A percentile compares a stretch with the other conserved stretches of the same genome.
These are phyloP conservation scores for Pezicula carpinea DNA, from an alignment of 2,329 filamentous ascomycete genomes.

Conservation along the genomic window DNA sequence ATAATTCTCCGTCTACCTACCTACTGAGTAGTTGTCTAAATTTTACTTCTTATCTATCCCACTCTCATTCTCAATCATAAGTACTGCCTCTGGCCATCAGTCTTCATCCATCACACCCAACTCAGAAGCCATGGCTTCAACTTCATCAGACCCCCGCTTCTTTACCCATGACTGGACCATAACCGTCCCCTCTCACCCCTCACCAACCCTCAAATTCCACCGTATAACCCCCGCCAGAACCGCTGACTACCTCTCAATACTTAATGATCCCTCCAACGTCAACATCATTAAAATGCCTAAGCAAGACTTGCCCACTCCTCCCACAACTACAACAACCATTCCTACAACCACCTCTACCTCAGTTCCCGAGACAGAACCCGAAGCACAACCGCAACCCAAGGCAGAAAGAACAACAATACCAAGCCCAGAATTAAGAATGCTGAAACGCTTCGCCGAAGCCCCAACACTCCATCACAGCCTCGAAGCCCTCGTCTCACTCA, in stretches of 20 bases:
- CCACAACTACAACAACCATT: no score
- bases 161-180: slow-evolving; percentile 13
- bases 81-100: no score
- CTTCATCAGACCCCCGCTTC: slow-evolving; percentile 4
- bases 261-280: neutral
- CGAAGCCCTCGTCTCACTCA: slow-evolving; percentile 2
- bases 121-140: slow-evolving; percentile 5
- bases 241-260: neutral
- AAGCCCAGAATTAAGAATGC: no score
- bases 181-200: slow-evolving; percentile 3
- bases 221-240: slow-evolving; percentile 6
- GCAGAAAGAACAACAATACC: neutral
- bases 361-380: no score
- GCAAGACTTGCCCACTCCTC: no score
- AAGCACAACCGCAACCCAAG: neutral
- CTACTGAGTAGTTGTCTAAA: no score
- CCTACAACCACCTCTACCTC: no score
- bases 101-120: no score
- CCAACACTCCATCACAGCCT: slow-evolving; percentile 1
- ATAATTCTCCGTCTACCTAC: no score
- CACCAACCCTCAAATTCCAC: slow-evolving; percentile 10
- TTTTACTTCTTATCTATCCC: no score
- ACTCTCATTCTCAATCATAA: no score
- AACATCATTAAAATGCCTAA: no score
- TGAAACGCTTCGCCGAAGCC: neutral